A percentile compares a stretch with the other conserved stretches of the same genome.
Conservation (phyloP, 1,139 yeast genomes). For the Blastobotrys persicus region DNA sequence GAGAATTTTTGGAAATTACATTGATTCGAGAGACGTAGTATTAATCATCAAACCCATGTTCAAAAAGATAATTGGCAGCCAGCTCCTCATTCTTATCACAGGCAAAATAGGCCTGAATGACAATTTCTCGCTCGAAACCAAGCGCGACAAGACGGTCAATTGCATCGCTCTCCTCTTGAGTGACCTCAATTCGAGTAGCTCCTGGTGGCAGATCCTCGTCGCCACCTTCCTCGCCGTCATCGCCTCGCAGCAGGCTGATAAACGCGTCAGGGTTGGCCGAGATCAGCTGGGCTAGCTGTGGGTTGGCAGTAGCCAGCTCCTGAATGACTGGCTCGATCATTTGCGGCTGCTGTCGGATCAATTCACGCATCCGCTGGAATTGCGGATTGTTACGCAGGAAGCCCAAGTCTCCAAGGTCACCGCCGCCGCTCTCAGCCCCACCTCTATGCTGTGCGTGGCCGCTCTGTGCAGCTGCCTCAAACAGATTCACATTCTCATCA, state of each 20-base stretch:
- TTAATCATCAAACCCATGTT: slow-evolving; percentile 42
- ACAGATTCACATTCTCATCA: slow-evolving; percentile 37
- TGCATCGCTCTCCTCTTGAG: slow-evolving; percentile 85
- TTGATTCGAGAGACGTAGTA: slow-evolving; percentile 13
- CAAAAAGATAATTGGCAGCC: slow-evolving; percentile 85
- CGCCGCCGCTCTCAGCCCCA: slow-evolving; percentile 30
- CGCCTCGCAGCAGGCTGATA: slow-evolving; percentile 59
- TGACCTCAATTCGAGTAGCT: slow-evolving; percentile 54
- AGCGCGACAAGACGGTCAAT: slow-evolving; percentile 83
- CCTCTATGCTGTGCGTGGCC: slow-evolving; percentile 33
- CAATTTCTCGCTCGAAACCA: slow-evolving; percentile 86
- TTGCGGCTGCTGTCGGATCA: slow-evolving; percentile 85
- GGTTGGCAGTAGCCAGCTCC: slow-evolving; percentile 78
- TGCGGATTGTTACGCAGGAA: slow-evolving; percentile 45
- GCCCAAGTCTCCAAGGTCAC: slow-evolving; percentile 32
- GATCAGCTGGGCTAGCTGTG: slow-evolving; percentile 74
- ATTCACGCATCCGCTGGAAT: slow-evolving; percentile 64
- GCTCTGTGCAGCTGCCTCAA: slow-evolving; percentile 34
- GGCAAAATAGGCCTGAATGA: slow-evolving; percentile 92
- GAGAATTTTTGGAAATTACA: no score
- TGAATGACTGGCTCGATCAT: slow-evolving; percentile 81
- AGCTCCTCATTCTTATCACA: slow-evolving; percentile 97
- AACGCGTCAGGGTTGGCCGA: slow-evolving; percentile 86
- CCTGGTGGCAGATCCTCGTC: slow-evolving; percentile 42
- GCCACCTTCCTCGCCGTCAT: slow-evolving; percentile 37